These are phyloP conservation scores for Plasmodium gallinaceum DNA, from an alignment of 169 alveolate species.

Conservation along the genomic window DNA sequence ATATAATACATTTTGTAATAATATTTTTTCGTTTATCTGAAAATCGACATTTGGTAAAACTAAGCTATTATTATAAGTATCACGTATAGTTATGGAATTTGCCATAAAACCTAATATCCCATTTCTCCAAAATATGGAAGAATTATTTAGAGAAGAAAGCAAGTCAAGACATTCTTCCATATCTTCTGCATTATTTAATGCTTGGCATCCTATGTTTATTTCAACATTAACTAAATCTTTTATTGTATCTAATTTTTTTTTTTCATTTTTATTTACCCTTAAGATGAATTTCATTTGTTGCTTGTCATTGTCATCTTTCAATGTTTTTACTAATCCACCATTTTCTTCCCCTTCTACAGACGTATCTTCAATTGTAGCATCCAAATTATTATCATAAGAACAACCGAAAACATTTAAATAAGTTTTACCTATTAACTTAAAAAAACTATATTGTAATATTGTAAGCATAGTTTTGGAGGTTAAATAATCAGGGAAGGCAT, in stretches of 20 bases:
- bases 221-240: constrained; percentile 22
- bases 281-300: constrained; percentile 48
- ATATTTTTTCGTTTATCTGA: constrained; percentile 45
- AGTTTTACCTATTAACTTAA: constrained; percentile 36
- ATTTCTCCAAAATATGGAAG: constrained; percentile 75
- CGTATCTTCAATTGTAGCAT: too few relatives aligned
- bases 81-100: constrained; percentile 36
- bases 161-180: constrained; percentile 75
- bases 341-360: not conserved
- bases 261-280: constrained; percentile 10
- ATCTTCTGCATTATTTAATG: constrained; percentile 64
- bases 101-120: constrained; percentile 73
- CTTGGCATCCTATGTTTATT: constrained; percentile 44
- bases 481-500: constrained; percentile 71
- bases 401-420: constrained; percentile 46
- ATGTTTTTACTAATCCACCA: constrained; percentile 8
- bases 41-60: constrained; percentile 53
- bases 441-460: constrained; percentile 45
- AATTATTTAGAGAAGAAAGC: constrained; percentile 49
- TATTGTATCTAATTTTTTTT: constrained; percentile 13
- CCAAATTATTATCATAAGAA: constrained; percentile 21
- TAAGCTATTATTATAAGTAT: constrained; percentile 40
- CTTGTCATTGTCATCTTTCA: not conserved
- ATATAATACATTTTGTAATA: constrained; percentile 57
- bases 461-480: constrained; percentile 46